A percentile compares a stretch with the other conserved stretches of the same genome.
These are phyloP conservation scores for Backusella parvicylindrica DNA, from an alignment of 192 early-diverging fungal genomes.

Conservation along the genomic window DNA sequence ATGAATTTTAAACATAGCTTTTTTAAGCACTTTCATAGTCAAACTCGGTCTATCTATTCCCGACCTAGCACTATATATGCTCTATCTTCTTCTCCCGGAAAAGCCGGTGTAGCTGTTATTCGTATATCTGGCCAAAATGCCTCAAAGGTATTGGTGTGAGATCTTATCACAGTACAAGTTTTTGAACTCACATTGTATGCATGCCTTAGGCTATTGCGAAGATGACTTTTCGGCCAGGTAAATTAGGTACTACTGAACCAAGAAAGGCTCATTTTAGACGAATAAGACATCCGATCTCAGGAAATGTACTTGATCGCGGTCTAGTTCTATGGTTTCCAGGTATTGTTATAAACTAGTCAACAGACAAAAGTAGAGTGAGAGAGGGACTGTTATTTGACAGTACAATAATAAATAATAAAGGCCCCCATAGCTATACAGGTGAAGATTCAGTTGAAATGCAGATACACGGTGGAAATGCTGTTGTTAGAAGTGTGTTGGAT, in stretches of 20 bases:
- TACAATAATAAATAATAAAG: constrained; percentile 12
- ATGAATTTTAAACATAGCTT: not conserved
- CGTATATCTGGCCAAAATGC: constrained; percentile 64
- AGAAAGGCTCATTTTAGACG: constrained; percentile 41
- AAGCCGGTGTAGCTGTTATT: constrained; percentile 75
- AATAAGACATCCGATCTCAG: constrained; percentile 41
- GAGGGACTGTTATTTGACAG: not conserved
- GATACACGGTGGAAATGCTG: constrained; percentile 71
- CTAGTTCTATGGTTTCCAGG: constrained; percentile 58
- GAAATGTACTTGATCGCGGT: constrained; percentile 55
- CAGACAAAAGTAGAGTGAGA: not conserved
- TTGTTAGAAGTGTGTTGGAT: constrained; percentile 51
- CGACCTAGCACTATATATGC: constrained; percentile 66
- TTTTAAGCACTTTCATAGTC: not conserved
- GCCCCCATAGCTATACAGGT: constrained; percentile 69
- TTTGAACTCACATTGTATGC: constrained; percentile 11
- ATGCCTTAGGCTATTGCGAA: constrained; percentile 13
- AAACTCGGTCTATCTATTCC: not conserved
- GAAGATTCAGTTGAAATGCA: constrained; percentile 76
- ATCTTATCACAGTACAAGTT: constrained; percentile 12
- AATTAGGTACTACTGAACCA: constrained; percentile 29
- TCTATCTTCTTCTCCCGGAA: constrained; percentile 66
- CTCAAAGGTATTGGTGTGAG: constrained; percentile 34
- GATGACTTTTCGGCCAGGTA: constrained; percentile 26
- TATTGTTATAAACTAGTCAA: too few relatives aligned